These are phyloP conservation scores for Mortierella sp. DNA, from an alignment of 371 early-diverging fungal genomes.

Conservation along the genomic window DNA sequence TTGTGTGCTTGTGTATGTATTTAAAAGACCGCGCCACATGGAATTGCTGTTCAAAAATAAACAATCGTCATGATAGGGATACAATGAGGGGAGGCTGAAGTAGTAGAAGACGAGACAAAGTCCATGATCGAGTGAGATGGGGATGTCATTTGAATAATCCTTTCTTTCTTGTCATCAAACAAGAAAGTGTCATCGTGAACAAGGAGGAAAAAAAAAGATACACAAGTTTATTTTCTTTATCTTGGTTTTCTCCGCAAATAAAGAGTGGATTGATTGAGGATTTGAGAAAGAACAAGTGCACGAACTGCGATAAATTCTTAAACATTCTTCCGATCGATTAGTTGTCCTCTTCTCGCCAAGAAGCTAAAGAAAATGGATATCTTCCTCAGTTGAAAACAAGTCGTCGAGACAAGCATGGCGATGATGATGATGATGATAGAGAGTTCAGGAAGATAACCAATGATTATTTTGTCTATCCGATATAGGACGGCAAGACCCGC, in stretches of 20 bases:
- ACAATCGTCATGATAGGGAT: not conserved
- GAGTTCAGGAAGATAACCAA: not conserved
- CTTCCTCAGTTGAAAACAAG: too few species aligned
- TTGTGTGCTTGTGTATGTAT: not conserved
- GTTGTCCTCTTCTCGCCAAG: not conserved
- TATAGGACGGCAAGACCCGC: not conserved
- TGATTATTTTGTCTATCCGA: not conserved
- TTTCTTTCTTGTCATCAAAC: not conserved
- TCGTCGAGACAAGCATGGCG: too few species aligned
- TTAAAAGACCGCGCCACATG: slow-evolving; percentile 15
- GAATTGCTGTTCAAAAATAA: not conserved
- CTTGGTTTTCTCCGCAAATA: not conserved
- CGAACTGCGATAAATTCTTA: not conserved
- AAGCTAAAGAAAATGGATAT: too few species aligned
- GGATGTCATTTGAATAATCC: not conserved
- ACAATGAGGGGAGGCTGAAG: not conserved
- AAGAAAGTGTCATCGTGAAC: not conserved
- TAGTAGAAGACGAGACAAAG: not conserved
- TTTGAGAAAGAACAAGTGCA: not conserved
- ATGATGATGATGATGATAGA: too few species aligned
- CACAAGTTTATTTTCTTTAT: not conserved
- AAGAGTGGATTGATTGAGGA: not conserved
- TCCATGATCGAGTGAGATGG: not conserved
- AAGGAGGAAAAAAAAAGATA: not conserved
- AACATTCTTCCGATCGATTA: not conserved